Base-by-base conservation (phyloP, 139 green algal species). In the Chloropicon primus region DNA sequence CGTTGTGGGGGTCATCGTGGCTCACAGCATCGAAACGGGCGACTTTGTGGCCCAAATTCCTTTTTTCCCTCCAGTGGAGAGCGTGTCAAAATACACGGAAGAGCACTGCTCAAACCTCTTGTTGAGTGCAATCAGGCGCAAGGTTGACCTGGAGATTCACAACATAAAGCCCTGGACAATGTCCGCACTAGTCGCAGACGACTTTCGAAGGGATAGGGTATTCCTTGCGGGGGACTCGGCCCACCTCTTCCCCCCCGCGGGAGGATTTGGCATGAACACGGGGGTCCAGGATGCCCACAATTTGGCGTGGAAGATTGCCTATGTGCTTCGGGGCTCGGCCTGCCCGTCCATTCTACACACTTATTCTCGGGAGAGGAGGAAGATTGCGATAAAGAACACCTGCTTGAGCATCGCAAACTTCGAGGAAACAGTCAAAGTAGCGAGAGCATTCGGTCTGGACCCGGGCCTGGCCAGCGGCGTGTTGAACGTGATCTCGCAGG, bases 241-340 rank as follows among this genome's bases (percentile, higher is more conserved):
- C 0, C 95, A 99, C 81, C 72, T 82, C 28, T 88, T 98, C 88
- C 88, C 95, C 76, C 95, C 89, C 1, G 91, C 93, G 25, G 94
- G 94, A 21, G 94, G 92, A 1, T 97, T 99, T 85, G 95, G 94
- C 25, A 96, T 98, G 91, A 97, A 98, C 89, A 96, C 94, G 1
- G 94, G 94, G 17, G 87, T 97, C 21, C 92, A 96, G 76, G 93
- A 98, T 74, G 92, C 92, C 0, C 93, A 97, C 86, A 97, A 96
- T 80, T 84, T 98, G 25, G 94, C 93, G 0, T 97, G 93, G 93
- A 97, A 97, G 86, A 87, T 98, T 22, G 92, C 93, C 5, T 82
- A 89, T n/a, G 88, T 90, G 26, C 76, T 92, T 21, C 53, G 79
- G 26, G 79, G 81, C n/a, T 23, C 24, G 1, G 79, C 84, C 1